Base-by-base conservation (phyloP, 768 basidiomycete species). In the Boletus rufocinnamomeus region DNA sequence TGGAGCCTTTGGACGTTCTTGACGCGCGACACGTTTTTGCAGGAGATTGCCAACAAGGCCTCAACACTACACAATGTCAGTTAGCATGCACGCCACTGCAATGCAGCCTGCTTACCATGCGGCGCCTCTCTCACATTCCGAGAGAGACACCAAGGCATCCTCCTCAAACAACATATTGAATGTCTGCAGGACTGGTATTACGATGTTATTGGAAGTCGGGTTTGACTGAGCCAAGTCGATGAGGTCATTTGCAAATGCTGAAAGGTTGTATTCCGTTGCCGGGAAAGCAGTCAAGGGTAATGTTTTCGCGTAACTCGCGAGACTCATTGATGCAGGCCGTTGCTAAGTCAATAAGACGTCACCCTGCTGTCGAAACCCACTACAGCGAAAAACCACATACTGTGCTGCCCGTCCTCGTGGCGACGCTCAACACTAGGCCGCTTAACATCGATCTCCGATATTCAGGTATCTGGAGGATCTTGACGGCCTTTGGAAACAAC, bases 1-100 rank as follows among this genome's bases (percentile, higher is more conserved):
- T 82, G 79, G 25, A 97, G 86, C 54, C 96, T 76, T 63, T 89
- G 89, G n/a, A 92, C 75, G 61, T 85, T 96, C 75, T 94, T 97
- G 55, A 95, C 72, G 30, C 82, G 83, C 17, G 78, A 74, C 11
- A 91, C 78, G 68, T 88, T 87, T 66, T 77, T 84, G 19, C 83
- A 80, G 30, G 82, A 79, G 50, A 93, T 73, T 13, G 77, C 66
- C 32, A 91, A 73, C 54, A 93, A 69, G 16, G 73, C 69, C 34
- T 77, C 72, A 37, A 91, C 68, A 50, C 89, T 93, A 63, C 10
- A 58, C 50, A 59, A 59, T 50, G 17, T 55, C 59, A 60, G 53
- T 57, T 47, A 41, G 37, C 43, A 61, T 16, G 40, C 51, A 62
- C 53, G 58, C 61, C 62, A 59, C 57, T 32, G 10, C 37, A 55